Base-by-base conservation (phyloP, 2,329 filamentous ascomycete species). In the Aureobasidium pullulans region DNA sequence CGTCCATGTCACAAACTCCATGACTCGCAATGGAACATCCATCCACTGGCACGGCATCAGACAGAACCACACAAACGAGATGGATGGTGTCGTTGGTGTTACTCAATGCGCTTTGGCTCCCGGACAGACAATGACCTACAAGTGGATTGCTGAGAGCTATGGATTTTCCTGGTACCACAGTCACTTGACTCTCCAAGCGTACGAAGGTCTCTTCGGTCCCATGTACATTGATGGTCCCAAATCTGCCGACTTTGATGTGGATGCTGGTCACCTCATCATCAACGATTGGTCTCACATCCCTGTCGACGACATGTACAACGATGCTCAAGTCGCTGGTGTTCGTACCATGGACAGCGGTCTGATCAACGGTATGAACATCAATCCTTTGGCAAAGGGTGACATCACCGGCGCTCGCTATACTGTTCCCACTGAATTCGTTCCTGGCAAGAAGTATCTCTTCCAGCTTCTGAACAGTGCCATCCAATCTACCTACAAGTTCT, bases 1-100 rank as follows among this genome's bases (percentile, higher is more conserved):
- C 10, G 62, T 73, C 11, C 57, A 61, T 57, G 66, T 72, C 15
- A 70, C 66, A 44, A 75, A 75, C 64, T 63, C 57, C 8, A 64
- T 72, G 62, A 57, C 62, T 60, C 61, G 62, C 61, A 73, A 74
- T 58, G 72, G 73, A 1, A 81, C 72, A 0, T 77, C 77, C 1
- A 79, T 79, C 73, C 76, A 82, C 15, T 76, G 75, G 73, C 78
- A 80, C 62, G 78, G 77, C 8, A 62, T 80, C 4, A 70, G 70
- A 43, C 76, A 77, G 61, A 79, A 70, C 62, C 79, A 78, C 64
- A 83, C 78, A 1, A 84, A 84, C 65, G 68, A 74, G n/a, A 72
- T 76, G 58, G 79, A 81, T 57, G 79, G 79, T 39, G 77, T 76
- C 48, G 73, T 72, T 53, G 75, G 76, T 15, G 66, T 77, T n/a